Percentiles rank a stretch among this genome's conserved stretches.
These are phyloP conservation scores for Gloeopeniophorella convolvens DNA, from an alignment of 768 basidiomycete species.

Conservation along the genomic window DNA sequence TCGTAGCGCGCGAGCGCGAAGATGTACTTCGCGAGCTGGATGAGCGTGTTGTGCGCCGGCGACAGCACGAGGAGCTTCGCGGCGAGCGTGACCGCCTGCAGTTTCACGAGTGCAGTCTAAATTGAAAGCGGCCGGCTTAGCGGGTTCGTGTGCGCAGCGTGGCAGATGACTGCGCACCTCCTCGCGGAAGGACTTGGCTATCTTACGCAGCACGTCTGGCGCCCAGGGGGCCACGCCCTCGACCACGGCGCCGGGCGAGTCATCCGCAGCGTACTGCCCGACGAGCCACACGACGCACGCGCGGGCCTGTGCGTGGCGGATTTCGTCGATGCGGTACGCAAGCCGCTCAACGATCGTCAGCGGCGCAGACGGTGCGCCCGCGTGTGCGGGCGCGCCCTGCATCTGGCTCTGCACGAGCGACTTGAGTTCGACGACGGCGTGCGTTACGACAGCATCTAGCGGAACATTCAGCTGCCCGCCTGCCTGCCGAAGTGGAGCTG, in stretches of 20 bases:
- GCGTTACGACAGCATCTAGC: constrained; percentile 69
- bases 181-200: constrained; percentile 59
- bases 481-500: not conserved
- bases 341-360: constrained; percentile 71
- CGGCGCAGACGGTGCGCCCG: constrained; percentile 29
- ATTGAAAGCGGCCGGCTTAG: not conserved
- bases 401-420: constrained; percentile 70
- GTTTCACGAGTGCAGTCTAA: constrained; percentile 63
- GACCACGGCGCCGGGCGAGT: constrained; percentile 30
- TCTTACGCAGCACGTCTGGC: constrained; percentile 82
- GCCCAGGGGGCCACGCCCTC: constrained; percentile 72
- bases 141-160: not conserved
- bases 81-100: constrained; percentile 80
- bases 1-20: constrained; percentile 87
- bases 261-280: constrained; percentile 73
- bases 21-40: constrained; percentile 61
- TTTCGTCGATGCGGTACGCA: constrained; percentile 70
- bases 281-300: constrained; percentile 92
- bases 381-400: constrained; percentile 27
- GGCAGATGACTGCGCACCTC: constrained; percentile 45
- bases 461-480: not conserved
- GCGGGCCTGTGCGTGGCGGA: constrained; percentile 71
- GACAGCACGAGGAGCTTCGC: constrained; percentile 75
- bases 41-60: constrained; percentile 44
- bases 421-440: constrained; percentile 81